A percentile compares a stretch with the other conserved stretches of the same genome.
Conservation (phyloP, 2,329 filamentous ascomycete genomes). For the Stachybotrys elegans region DNA sequence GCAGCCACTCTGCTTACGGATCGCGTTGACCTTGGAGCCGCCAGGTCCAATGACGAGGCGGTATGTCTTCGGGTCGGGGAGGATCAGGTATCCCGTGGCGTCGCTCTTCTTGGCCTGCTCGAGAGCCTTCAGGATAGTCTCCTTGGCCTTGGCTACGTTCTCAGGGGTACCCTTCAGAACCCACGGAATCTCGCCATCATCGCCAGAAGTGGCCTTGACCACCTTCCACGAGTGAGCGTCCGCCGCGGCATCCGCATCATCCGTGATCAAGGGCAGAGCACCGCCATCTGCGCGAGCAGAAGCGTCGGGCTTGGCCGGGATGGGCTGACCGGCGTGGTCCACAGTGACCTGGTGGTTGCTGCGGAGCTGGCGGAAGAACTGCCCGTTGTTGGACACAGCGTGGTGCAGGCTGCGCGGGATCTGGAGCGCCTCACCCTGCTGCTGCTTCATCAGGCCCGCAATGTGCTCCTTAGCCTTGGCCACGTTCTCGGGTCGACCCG, state of each 20-base stretch:
- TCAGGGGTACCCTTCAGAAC: conserved; percentile 75
- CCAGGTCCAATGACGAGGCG: conserved; percentile 84
- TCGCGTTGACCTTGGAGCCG: conserved; percentile 86
- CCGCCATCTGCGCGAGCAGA: conserved; percentile 52
- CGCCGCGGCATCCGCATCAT: conserved; percentile 61
- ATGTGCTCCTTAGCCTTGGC: conserved; percentile 86
- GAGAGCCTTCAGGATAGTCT: conserved; percentile 67
- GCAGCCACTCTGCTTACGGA: conserved; percentile 87
- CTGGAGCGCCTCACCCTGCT: conserved; percentile 81
- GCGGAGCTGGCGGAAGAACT: conserved; percentile 86
- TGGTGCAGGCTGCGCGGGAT: conserved; percentile 83
- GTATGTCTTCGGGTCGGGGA: conserved; percentile 86
- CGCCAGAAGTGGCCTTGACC: conserved; percentile 56
- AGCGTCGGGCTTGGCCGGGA: conserved; percentile 64
- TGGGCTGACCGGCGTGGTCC: conserved; percentile 77
- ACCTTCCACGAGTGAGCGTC: conserved; percentile 81
- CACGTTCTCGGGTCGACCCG: conserved; percentile 72
- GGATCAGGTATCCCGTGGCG: conserved; percentile 78
- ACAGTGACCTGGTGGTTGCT: conserved; percentile 85
- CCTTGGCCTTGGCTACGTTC: conserved; percentile 75
- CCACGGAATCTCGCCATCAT: conserved; percentile 79
- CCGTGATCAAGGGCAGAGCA: conserved; percentile 85
- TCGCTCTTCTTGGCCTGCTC: conserved; percentile 64
- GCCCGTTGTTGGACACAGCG: conserved; percentile 77
- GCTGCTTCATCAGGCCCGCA: conserved; percentile 70